Percentiles rank a stretch among this genome's conserved stretches.
Conservation (phyloP, 1,284 basidiomycete species). For the Leccinum angustisporum region DNA sequence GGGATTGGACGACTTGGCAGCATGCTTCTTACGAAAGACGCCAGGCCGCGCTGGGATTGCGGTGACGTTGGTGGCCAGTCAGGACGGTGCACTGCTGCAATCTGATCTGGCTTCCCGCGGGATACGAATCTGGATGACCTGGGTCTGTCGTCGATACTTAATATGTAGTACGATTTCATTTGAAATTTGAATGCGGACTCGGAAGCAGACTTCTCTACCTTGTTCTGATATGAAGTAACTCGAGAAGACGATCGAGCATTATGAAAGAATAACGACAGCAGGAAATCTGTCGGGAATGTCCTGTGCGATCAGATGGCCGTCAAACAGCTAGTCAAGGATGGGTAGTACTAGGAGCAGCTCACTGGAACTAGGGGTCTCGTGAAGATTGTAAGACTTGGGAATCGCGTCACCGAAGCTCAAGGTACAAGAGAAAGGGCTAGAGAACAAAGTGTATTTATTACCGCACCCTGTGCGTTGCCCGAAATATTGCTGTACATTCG, state of each 20-base stretch:
- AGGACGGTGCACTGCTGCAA: not conserved
- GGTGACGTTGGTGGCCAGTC: not conserved
- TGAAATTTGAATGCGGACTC: too few relatives aligned
- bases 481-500: too few relatives aligned
- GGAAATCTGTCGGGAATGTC: not conserved
- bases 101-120: not conserved
- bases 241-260: not conserved
- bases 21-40: not conserved
- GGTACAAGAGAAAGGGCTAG: not conserved
- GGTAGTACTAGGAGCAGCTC: not conserved
- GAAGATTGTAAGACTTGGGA: not conserved
- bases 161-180: not conserved
- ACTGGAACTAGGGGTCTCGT: not conserved
- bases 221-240: not conserved
- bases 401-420: too few relatives aligned
- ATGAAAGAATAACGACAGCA: not conserved
- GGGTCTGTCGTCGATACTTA: not conserved
- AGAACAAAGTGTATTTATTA: not conserved
- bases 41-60: not conserved
- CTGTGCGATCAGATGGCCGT: not conserved
- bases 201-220: not conserved
- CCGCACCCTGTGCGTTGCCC: not conserved
- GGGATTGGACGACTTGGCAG: not conserved
- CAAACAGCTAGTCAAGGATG: not conserved
- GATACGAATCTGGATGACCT: constrained; percentile 4